Evolutionary conservation across 306 rosid genomes (phyloP), one percentile per base, ranked within the genome.

Genomic region (Citrullus mucosospermus): DNA sequence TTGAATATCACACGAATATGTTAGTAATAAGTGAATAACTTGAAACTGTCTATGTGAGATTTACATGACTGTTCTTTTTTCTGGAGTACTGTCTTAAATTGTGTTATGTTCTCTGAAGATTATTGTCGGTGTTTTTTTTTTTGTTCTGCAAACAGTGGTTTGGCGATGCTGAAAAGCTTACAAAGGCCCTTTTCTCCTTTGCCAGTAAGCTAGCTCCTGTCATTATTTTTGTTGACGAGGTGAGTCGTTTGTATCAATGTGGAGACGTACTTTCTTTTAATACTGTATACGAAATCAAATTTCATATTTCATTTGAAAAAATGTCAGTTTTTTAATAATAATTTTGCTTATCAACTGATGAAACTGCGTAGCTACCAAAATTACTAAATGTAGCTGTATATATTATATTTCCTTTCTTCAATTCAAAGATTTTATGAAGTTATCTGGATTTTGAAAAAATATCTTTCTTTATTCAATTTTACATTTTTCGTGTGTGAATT

Each of bases 111-210:
- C 39, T 36, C 50, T 17, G n/a, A 72, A 58, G 36, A 30, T 58
- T 14, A 75, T 84, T 66, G 65, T 66, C n/a, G n/a, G 28, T 25
- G 28, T 25, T 25, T 25, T 25, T 11, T 63, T 82, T 66, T 68
- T 38, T 82, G 80, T 76, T 72, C 44, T 44, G 78, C 74, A 74
- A 82, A 80, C 93, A 95, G 97, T 95, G 99, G 97, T 95, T 95
- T 67, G 99, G 99, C 77, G 97, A 95, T 83, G 97, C 99, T 78
- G 99, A 95, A 88, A 95, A 95, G 92, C 90, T 95, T 80, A 95
- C 97, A 55, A 95, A 92, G 79, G 97, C 99, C 16, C 96, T 95
- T 60, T 95, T 95, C 89, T 95, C 99, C 82, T 95, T 92, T 78
- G 97, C 99, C 78, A 85, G 97, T 93, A 95, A 90, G 88, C 92